Conservation (phyloP, 176 grass and related monocot genomes). For the Aegilops speltoides region DNA sequence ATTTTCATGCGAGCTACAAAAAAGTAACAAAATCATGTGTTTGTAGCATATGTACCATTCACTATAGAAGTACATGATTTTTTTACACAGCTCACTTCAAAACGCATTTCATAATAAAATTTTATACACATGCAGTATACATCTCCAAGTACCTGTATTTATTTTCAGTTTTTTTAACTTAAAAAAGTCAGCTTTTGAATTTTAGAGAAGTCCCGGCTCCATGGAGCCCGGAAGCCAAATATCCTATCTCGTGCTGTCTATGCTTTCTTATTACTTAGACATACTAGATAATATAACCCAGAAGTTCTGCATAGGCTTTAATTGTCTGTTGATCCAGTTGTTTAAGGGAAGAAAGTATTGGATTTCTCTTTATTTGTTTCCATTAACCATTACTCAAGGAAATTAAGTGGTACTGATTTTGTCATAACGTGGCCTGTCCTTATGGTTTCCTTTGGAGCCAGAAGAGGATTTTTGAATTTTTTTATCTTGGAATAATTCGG, state of each 20-base stretch:
- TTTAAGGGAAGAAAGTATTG: not conserved
- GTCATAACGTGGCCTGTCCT: not conserved
- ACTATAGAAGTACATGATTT: no score
- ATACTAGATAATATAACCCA: not conserved
- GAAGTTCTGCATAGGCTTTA: not conserved
- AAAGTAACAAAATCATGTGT: no score
- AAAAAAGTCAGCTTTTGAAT: no score
- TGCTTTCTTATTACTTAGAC: constrained; percentile 1
- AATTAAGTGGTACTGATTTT: not conserved
- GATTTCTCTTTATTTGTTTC: not conserved
- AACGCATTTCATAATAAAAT: no score
- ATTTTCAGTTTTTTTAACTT: no score
- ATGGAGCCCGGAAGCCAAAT: no score
- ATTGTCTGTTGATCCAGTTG: not conserved
- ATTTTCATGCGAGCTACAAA: no score
- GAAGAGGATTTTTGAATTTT: constrained; percentile 17
- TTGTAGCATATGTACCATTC: no score
- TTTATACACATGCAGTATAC: no score
- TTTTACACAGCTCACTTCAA: no score
- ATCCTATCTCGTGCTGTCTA: not conserved
- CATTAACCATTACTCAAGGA: not conserved
- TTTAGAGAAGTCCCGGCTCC: no score
- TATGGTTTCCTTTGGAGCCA: constrained; percentile 5
- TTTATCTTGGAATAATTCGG: constrained; percentile 19
- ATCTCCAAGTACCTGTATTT: no score